Evolutionary conservation across 768 basidiomycete species (phyloP).

Genomic region (Lactifluus pinguis): DNA sequence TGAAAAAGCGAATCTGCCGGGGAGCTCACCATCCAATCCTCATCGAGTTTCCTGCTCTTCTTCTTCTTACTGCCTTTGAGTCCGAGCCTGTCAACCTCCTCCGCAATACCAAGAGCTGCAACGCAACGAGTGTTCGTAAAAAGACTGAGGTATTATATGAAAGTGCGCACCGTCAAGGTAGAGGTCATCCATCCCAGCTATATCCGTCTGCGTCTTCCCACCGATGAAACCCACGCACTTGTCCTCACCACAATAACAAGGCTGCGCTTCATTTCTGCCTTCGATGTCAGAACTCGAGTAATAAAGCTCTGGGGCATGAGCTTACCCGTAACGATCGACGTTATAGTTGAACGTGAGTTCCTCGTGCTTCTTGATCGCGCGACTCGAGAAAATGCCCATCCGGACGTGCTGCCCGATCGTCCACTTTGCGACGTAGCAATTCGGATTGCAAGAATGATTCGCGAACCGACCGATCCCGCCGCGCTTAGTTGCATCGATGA

Average conservation of each 20-base stretch:
- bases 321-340: slow-evolving; percentile 96
- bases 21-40: slow-evolving; percentile 73
- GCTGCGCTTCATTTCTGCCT: slow-evolving; percentile 82
- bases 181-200: slow-evolving; percentile 89
- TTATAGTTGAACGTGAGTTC: slow-evolving; percentile 99
- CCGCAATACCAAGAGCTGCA: slow-evolving; percentile 85
- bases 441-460: slow-evolving; percentile 96
- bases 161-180: slow-evolving; percentile 69
- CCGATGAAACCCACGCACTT: slow-evolving; percentile 96
- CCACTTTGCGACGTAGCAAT: slow-evolving; percentile 98
- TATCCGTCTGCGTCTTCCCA: slow-evolving; percentile 96
- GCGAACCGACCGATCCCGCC: slow-evolving; percentile 96
- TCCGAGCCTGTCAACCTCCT: slow-evolving; percentile 74
- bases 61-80: slow-evolving; percentile 85
- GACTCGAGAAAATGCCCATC: slow-evolving; percentile 97
- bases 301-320: slow-evolving; percentile 4
- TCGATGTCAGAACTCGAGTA: background rate
- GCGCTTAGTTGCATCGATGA: slow-evolving; percentile 95
- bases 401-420: slow-evolving; percentile 80
- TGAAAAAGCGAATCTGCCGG: background rate
- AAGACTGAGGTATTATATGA: background rate
- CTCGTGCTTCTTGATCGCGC: slow-evolving; percentile 65
- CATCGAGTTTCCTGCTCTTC: slow-evolving; percentile 87
- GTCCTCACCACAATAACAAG: slow-evolving; percentile 90
- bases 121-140: slow-evolving; percentile 4